Evolutionary conservation across 2,329 filamentous ascomycete genomes (phyloP).

Genomic region (Macrophomina pseudophaseolina): DNA sequence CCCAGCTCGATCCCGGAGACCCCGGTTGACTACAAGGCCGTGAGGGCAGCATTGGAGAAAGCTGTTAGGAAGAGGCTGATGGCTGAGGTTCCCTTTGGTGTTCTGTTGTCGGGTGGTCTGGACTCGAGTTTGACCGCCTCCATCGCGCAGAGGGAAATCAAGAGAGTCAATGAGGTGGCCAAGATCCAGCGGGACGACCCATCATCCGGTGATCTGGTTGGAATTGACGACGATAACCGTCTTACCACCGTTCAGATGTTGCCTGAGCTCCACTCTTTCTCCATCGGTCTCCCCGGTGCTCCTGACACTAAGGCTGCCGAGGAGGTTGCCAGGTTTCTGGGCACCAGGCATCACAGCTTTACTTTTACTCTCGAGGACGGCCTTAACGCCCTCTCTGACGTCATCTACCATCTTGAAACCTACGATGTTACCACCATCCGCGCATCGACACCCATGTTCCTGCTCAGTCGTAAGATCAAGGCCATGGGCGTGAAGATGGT

Average conservation of each 20-base stretch:
- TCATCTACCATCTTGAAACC: slow-evolving; percentile 97
- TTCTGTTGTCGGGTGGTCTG: slow-evolving; percentile 90
- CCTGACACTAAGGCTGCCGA: slow-evolving; percentile 91
- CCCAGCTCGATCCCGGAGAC: slow-evolving; percentile 75
- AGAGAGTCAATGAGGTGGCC: slow-evolving; percentile 73
- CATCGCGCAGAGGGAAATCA: slow-evolving; percentile 91
- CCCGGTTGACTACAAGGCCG: slow-evolving; percentile 80
- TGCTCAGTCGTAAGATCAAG: slow-evolving; percentile 98
- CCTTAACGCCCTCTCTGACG: slow-evolving; percentile 93
- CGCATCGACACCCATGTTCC: slow-evolving; percentile 97
- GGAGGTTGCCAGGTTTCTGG: slow-evolving; percentile 94
- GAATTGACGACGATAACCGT: slow-evolving; percentile 91
- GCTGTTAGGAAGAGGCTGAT: slow-evolving; percentile 95
- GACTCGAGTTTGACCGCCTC: slow-evolving; percentile 95
- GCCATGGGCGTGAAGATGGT: slow-evolving; percentile 99
- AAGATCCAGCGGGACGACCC: slow-evolving; percentile 42
- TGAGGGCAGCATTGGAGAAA: slow-evolving; percentile 84
- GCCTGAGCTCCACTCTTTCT: slow-evolving; percentile 97
- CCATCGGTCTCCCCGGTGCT: slow-evolving; percentile 90
- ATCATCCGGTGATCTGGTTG: slow-evolving; percentile 70
- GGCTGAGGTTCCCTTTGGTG: slow-evolving; percentile 98
- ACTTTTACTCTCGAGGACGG: slow-evolving; percentile 98
- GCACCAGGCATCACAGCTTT: slow-evolving; percentile 97
- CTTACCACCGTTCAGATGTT: slow-evolving; percentile 89
- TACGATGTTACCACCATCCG: slow-evolving; percentile 99